Percentiles rank a stretch among this genome's conserved stretches.
These are phyloP conservation scores for Eucalyptus viminalis DNA, from an alignment of 345 rosid genomes.

Conservation along the genomic window DNA sequence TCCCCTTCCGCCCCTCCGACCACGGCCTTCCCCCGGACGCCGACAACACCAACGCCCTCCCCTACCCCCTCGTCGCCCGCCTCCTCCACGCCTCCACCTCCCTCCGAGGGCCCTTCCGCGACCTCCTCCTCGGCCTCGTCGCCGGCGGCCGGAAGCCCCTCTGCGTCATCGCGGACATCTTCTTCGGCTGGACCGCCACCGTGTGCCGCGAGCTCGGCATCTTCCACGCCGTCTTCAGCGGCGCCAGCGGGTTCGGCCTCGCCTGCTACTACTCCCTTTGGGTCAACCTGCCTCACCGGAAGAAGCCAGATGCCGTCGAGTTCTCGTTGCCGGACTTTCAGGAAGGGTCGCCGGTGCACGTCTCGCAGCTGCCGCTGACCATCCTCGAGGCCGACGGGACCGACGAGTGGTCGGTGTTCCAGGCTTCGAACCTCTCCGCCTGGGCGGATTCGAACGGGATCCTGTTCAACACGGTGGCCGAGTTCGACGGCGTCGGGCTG, in stretches of 20 bases:
- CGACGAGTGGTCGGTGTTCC: conserved; percentile 38
- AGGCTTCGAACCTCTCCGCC: conserved; percentile 11
- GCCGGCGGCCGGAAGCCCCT: conserved; percentile 7
- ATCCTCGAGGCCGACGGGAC: conserved; percentile 34
- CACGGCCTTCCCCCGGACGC: conserved; percentile 61
- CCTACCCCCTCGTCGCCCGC: conserved; percentile 37
- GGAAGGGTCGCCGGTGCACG: conserved; percentile 36
- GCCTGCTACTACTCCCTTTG: conserved; percentile 56
- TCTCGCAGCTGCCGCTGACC: conserved; percentile 25
- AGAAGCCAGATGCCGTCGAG: conserved; percentile 4
- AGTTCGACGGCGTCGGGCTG: conserved; percentile 38
- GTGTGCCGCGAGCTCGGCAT: conserved; percentile 43
- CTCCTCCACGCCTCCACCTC: conserved; percentile 51
- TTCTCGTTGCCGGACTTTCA: conserved; percentile 39
- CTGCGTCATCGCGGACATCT: conserved; percentile 36
- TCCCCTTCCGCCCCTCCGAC: conserved; percentile 49
- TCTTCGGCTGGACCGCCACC: conserved; percentile 54
- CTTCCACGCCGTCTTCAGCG: conserved; percentile 35
- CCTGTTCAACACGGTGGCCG: conserved; percentile 51
- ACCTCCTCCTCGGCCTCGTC: conserved; percentile 7
- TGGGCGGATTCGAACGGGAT: conserved; percentile 45
- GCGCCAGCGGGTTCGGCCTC: conserved; percentile 33
- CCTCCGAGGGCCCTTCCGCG: conserved; percentile 26
- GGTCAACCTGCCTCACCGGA: conserved; percentile 25
- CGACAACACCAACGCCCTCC: conserved; percentile 59